Percentiles rank a stretch among this genome's conserved stretches.
Conservation (phyloP, 2,329 filamentous ascomycete genomes). For the Penicillium sp. region DNA sequence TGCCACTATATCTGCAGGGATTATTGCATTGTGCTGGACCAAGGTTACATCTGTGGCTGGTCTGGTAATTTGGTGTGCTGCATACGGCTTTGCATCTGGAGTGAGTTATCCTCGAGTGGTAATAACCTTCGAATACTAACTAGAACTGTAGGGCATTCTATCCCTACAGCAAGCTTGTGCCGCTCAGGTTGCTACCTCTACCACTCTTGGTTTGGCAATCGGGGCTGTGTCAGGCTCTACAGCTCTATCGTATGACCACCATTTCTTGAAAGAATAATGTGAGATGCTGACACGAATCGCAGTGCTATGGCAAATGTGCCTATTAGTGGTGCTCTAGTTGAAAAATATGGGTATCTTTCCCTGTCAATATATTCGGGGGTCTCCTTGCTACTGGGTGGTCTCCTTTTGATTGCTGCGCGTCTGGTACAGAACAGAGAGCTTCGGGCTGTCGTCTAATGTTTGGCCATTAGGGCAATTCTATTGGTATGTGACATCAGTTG, state of each 20-base stretch:
- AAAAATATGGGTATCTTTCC: constrained; percentile 43
- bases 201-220: constrained; percentile 45
- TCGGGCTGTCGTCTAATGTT: constrained; percentile 3
- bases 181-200: constrained; percentile 41
- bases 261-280: not conserved
- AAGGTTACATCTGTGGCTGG: constrained; percentile 45
- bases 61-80: constrained; percentile 46
- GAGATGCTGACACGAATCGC: not conserved
- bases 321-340: constrained; percentile 44
- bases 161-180: constrained; percentile 51
- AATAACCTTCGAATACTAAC: not conserved
- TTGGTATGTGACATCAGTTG: too few species aligned
- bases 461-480: not conserved
- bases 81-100: constrained; percentile 50
- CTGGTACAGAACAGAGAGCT: constrained; percentile 11
- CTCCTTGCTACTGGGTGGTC: constrained; percentile 34
- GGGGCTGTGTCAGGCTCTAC: constrained; percentile 45
- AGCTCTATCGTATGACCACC: constrained; percentile 43
- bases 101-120: constrained; percentile 25
- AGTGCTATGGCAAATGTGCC: constrained; percentile 46
- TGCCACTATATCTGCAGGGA: constrained; percentile 33
- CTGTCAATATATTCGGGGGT: constrained; percentile 42
- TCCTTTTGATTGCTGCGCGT: constrained; percentile 14
- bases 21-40: constrained; percentile 50
- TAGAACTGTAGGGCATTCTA: constrained; percentile 42